A percentile compares a stretch with the other conserved stretches of the same genome.
These are phyloP conservation scores for Alternaria solani DNA, from an alignment of 2,329 filamentous ascomycete species.

Conservation along the genomic window DNA sequence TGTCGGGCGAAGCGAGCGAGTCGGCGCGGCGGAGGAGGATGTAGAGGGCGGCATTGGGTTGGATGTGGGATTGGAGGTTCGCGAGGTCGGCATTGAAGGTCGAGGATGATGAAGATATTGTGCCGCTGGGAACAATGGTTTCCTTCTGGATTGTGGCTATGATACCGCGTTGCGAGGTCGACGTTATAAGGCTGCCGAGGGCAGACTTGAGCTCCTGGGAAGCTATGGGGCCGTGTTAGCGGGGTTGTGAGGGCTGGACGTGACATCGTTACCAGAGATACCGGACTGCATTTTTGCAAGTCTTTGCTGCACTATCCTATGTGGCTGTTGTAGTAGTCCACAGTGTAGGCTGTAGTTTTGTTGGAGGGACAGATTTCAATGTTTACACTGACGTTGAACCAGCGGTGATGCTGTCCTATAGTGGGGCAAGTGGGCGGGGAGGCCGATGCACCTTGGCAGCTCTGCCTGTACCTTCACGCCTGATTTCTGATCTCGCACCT, in stretches of 20 bases:
- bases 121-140: constrained; percentile 68
- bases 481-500: neutral
- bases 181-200: constrained; percentile 74
- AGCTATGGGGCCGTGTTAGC: constrained; percentile 54
- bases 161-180: constrained; percentile 70
- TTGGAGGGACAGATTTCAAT: constrained; percentile 3
- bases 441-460: constrained; percentile 13
- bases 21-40: constrained; percentile 75
- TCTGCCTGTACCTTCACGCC: constrained; percentile 1
- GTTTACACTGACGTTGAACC: constrained; percentile 18
- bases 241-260: neutral
- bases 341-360: neutral
- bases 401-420: constrained; percentile 10
- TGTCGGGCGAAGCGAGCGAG: constrained; percentile 49
- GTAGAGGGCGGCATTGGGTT: constrained; percentile 73
- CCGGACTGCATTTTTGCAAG: constrained; percentile 74
- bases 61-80: constrained; percentile 69
- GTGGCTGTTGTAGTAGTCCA: neutral
- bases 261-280: constrained; percentile 68
- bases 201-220: constrained; percentile 78
- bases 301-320: neutral
- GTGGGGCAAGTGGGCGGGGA: constrained; percentile 34
- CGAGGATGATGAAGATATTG: constrained; percentile 60
- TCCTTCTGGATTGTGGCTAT: constrained; percentile 74
- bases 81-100: constrained; percentile 71